These are phyloP conservation scores for Mariannaea sp. DNA, from an alignment of 2,329 filamentous ascomycete genomes.

Conservation along the genomic window DNA sequence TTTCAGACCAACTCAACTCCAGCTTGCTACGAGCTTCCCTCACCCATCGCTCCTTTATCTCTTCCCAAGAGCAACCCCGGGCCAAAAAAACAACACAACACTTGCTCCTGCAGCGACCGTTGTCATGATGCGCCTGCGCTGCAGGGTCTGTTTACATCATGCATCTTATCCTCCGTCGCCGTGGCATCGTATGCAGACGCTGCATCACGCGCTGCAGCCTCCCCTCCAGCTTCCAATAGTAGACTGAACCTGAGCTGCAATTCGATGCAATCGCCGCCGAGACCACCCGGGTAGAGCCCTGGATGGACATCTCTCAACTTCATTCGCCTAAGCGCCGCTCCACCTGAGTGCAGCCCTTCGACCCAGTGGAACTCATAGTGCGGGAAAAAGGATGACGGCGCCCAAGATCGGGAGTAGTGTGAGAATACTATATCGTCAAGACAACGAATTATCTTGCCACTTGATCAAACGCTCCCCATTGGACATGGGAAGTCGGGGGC, in stretches of 20 bases:
- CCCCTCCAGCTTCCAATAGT: conserved; percentile 30
- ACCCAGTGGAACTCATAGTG: not conserved
- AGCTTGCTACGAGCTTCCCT: not conserved
- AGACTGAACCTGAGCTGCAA: conserved; percentile 16
- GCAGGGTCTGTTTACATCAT: conserved; percentile 36
- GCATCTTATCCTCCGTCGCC: conserved; percentile 34
- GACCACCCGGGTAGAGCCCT: conserved; percentile 12
- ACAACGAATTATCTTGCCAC: too few relatives aligned
- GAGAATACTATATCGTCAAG: too few relatives aligned
- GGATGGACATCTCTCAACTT: not conserved
- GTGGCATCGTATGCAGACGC: conserved; percentile 33
- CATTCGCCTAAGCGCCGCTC: conserved; percentile 13
- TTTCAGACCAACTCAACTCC: not conserved
- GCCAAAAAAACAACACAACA: conserved; percentile 9
- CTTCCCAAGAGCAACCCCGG: not conserved
- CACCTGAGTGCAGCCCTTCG: conserved; percentile 11
- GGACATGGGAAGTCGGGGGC: too few relatives aligned
- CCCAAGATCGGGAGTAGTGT: too few relatives aligned
- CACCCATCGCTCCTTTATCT: conserved; percentile 11
- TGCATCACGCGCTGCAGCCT: conserved; percentile 26
- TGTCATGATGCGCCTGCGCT: conserved; percentile 31
- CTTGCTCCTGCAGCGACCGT: conserved; percentile 18
- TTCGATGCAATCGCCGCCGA: conserved; percentile 16
- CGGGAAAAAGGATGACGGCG: too few relatives aligned
- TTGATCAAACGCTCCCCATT: too few relatives aligned